phyloP scores from a whole-genome alignment of 257 asterid genomes.

The Solanum ossicruentum region DNA sequence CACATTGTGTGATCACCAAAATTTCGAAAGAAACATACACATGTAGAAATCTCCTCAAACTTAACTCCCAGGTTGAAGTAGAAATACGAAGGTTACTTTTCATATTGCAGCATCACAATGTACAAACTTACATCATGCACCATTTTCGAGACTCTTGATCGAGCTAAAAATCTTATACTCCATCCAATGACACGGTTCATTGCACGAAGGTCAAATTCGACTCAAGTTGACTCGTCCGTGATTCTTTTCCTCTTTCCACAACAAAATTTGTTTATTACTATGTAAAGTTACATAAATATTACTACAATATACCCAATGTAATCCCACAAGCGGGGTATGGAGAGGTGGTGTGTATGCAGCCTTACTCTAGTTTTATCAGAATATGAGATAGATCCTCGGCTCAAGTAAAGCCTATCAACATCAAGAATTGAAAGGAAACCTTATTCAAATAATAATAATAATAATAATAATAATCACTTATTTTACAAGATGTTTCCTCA shows the following conservation, averaged over 20 bases:
- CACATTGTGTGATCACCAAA: background rate
- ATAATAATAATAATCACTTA: background rate
- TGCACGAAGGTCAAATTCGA: background rate
- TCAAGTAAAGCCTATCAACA: background rate
- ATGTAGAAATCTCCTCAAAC: background rate
- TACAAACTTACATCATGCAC: background rate
- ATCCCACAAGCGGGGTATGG: background rate
- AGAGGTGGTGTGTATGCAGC: background rate
- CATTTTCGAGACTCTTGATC: background rate
- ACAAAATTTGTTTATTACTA: background rate
- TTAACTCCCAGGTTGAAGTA: background rate
- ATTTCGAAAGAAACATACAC: background rate
- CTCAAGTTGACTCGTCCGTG: background rate
- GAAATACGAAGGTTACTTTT: background rate
- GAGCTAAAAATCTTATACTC: background rate
- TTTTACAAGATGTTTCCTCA: background rate
- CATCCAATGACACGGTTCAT: background rate
- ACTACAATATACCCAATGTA: background rate
- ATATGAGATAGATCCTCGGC: background rate
- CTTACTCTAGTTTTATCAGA: background rate
- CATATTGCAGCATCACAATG: background rate
- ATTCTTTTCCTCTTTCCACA: background rate
- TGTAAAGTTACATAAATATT: background rate
- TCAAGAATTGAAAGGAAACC: background rate
- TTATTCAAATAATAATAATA: background rate